These are phyloP conservation scores for Colletotrichum incanum DNA, from an alignment of 2,329 filamentous ascomycete genomes.

Conservation along the genomic window DNA sequence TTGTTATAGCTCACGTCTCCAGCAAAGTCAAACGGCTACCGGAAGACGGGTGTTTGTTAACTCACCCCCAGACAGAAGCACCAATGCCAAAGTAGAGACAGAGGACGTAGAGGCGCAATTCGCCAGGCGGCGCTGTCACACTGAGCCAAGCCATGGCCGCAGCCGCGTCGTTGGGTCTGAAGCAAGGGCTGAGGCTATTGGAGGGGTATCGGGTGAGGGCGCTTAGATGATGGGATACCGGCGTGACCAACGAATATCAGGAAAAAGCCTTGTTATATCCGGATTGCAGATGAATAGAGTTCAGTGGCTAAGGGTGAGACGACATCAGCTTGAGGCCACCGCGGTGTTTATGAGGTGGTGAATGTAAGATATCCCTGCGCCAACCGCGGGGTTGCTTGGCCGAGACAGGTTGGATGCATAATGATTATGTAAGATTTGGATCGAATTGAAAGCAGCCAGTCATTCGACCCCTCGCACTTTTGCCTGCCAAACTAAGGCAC, in stretches of 20 bases:
- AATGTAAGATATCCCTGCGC: neutral
- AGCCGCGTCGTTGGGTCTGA: neutral
- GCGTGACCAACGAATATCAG: neutral
- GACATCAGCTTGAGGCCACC: neutral
- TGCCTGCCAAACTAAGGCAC: neutral
- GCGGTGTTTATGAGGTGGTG: neutral
- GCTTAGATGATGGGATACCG: neutral
- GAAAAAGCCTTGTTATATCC: neutral
- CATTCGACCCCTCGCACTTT: neutral
- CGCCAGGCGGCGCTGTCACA: conserved; percentile 44
- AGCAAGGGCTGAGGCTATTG: neutral
- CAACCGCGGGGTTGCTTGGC: conserved; percentile 14
- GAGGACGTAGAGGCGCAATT: conserved; percentile 60
- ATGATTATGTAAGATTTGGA: conserved; percentile 11
- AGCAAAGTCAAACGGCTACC: neutral
- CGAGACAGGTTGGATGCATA: neutral
- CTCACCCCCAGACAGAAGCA: conserved; percentile 70
- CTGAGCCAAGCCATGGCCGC: conserved; percentile 48
- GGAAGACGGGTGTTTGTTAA: neutral
- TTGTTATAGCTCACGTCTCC: neutral
- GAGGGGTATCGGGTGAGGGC: neutral
- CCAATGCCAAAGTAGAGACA: conserved; percentile 70
- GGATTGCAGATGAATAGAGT: neutral
- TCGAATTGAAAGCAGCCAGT: neutral
- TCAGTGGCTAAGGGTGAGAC: neutral